These are phyloP conservation scores for Aspergillus pseudotamarii DNA, from an alignment of 2,329 filamentous ascomycete genomes.

Conservation along the genomic window DNA sequence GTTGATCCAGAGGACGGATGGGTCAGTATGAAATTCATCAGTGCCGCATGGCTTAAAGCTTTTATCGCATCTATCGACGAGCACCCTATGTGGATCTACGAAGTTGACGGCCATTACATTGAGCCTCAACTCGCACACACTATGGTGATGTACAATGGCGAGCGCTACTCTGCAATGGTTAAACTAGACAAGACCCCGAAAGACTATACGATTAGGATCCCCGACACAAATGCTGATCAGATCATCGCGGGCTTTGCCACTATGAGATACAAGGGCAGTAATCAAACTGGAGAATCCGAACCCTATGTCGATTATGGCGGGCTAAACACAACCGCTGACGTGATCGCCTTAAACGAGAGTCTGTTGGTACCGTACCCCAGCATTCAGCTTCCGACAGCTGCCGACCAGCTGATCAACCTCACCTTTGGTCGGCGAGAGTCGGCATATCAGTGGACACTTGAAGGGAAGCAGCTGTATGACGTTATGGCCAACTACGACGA, in stretches of 20 bases:
- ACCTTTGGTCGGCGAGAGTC: slow-evolving; percentile 31
- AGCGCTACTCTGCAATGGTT: slow-evolving; percentile 44
- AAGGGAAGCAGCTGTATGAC: slow-evolving; percentile 28
- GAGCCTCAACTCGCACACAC: slow-evolving; percentile 40
- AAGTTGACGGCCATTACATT: slow-evolving; percentile 46
- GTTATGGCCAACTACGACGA: slow-evolving; percentile 33
- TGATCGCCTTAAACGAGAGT: slow-evolving; percentile 49
- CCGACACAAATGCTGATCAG: slow-evolving; percentile 33
- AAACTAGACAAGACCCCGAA: slow-evolving; percentile 41
- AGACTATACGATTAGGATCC: slow-evolving; percentile 51
- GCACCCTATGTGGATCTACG: slow-evolving; percentile 48
- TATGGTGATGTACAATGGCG: slow-evolving; percentile 37
- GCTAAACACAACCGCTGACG: slow-evolving; percentile 34
- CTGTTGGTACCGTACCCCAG: slow-evolving; percentile 52
- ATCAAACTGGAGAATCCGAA: slow-evolving; percentile 21
- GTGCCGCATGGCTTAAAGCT: not conserved
- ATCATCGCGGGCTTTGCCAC: slow-evolving; percentile 5
- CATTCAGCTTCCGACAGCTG: slow-evolving; percentile 41
- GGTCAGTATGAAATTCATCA: slow-evolving; percentile 1
- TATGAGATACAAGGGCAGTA: not conserved
- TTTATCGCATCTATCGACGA: slow-evolving; percentile 38
- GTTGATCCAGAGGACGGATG: not conserved
- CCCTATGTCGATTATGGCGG: slow-evolving; percentile 57
- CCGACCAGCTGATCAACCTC: slow-evolving; percentile 50
- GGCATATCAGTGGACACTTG: slow-evolving; percentile 36